These are phyloP conservation scores for Zoysia pacifica DNA, from an alignment of 176 grass and related monocot species.

Conservation along the genomic window DNA sequence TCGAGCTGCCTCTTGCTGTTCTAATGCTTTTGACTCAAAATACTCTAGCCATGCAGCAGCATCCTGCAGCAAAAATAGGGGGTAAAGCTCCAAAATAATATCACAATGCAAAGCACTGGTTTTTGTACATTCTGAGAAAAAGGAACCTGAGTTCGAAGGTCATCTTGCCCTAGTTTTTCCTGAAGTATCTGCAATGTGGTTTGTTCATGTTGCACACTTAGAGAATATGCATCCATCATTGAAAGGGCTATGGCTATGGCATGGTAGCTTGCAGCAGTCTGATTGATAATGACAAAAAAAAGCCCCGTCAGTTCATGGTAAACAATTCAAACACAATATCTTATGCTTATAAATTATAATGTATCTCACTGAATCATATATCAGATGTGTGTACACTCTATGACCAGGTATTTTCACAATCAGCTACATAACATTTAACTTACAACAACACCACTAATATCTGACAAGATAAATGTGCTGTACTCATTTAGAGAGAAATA, in stretches of 20 bases:
- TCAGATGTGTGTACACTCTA: neutral
- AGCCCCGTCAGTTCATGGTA: constrained; percentile 28
- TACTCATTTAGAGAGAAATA: constrained; percentile 16
- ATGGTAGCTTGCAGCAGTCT: constrained; percentile 99
- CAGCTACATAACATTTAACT: neutral
- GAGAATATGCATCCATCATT: constrained; percentile 93
- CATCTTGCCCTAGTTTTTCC: constrained; percentile 89
- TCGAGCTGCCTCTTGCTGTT: constrained; percentile 87
- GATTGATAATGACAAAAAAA: constrained; percentile 44
- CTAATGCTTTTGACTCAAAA: constrained; percentile 94
- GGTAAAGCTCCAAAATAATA: constrained; percentile 24
- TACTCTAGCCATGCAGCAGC: constrained; percentile 96
- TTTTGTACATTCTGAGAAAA: constrained; percentile 26
- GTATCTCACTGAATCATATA: constrained; percentile 14
- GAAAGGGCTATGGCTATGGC: constrained; percentile 98
- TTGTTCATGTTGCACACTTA: constrained; percentile 97
- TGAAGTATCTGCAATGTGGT: constrained; percentile 98
- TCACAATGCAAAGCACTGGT: constrained; percentile 10
- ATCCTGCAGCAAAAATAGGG: constrained; percentile 59
- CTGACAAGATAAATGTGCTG: neutral
- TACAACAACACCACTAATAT: neutral
- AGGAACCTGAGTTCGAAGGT: constrained; percentile 94
- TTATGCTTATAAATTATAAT: no score
- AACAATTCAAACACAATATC: constrained; percentile 15
- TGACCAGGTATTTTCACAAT: neutral